A percentile compares a stretch with the other conserved stretches of the same genome.
Evolutionary conservation across 208 protist species (phyloP).

Genomic region (Leishmania martiniquensis): DNA sequence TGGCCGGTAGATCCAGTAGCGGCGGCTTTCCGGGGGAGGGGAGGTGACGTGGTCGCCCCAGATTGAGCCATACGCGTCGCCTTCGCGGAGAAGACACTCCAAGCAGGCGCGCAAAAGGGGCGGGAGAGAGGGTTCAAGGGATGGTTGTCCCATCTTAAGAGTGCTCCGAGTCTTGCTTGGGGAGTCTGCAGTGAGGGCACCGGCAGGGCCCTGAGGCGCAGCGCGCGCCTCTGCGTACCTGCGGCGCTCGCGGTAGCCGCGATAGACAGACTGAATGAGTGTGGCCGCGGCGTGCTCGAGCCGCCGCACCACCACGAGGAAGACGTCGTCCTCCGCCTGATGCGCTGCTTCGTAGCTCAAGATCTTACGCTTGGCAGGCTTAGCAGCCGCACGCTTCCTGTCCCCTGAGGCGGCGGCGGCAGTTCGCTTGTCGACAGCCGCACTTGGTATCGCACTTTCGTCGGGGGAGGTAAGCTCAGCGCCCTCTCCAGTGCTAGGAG

Average conservation of each 20-base stretch:
- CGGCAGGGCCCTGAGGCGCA: constrained; percentile 5
- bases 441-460: not conserved
- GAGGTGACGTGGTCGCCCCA: constrained; percentile 30
- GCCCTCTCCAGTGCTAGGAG: not conserved
- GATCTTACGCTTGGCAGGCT: constrained; percentile 18
- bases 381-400: constrained; percentile 14
- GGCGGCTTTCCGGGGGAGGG: constrained; percentile 27
- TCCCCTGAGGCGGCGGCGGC: not conserved
- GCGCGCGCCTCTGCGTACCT: constrained; percentile 41
- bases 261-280: constrained; percentile 71
- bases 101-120: constrained; percentile 14
- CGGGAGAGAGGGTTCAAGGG: not conserved
- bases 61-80: constrained; percentile 2
- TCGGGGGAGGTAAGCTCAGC: no score
- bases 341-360: constrained; percentile 33
- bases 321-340: constrained; percentile 71
- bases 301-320: constrained; percentile 55
- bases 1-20: constrained; percentile 33
- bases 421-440: not conserved
- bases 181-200: constrained; percentile 13
- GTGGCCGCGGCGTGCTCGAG: constrained; percentile 53
- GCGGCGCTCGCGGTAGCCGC: constrained; percentile 38
- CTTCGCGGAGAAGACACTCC: constrained; percentile 21
- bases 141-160: not conserved
- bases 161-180: no score